Percentiles rank a stretch among this genome's conserved stretches.
These are phyloP conservation scores for Incumbomyces lentus DNA, from an alignment of 2,329 filamentous ascomycete genomes.

Conservation along the genomic window DNA sequence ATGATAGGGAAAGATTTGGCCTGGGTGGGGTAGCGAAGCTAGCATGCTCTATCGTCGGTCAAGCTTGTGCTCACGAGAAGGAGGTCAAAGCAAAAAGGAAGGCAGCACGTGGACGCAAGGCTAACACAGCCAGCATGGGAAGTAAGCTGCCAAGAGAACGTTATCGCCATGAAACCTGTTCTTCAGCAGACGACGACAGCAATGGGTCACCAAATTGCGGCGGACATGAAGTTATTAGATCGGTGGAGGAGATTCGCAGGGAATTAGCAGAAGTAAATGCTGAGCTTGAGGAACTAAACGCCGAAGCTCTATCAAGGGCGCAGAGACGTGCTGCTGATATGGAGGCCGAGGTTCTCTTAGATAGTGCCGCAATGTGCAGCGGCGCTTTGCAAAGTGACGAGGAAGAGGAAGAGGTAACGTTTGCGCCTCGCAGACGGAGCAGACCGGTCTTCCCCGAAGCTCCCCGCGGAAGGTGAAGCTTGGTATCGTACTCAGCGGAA, in stretches of 20 bases:
- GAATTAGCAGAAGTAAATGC: conserved; percentile 1
- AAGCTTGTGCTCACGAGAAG: neutral
- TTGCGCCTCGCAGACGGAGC: too few species aligned
- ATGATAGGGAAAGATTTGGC: neutral
- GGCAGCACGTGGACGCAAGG: neutral
- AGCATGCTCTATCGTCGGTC: neutral
- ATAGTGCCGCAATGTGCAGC: neutral
- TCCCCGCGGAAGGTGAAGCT: too few species aligned
- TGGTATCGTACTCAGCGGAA: too few species aligned
- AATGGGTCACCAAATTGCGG: neutral
- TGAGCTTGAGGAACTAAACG: neutral
- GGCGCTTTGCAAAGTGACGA: conserved; percentile 1
- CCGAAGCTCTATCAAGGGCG: neutral
- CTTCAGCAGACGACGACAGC: neutral
- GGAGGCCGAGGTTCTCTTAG: neutral
- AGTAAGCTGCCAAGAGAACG: neutral
- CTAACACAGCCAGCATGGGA: neutral
- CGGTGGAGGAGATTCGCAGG: neutral
- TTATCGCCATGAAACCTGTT: neutral
- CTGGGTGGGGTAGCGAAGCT: neutral
- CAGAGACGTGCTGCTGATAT: neutral
- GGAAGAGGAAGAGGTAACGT: neutral
- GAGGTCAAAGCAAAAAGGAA: neutral
- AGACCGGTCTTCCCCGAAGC: too few species aligned
- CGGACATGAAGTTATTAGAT: neutral